phyloP scores from a whole-genome alignment of 1,284 basidiomycete species.

The Cryptococcus sp. region DNA sequence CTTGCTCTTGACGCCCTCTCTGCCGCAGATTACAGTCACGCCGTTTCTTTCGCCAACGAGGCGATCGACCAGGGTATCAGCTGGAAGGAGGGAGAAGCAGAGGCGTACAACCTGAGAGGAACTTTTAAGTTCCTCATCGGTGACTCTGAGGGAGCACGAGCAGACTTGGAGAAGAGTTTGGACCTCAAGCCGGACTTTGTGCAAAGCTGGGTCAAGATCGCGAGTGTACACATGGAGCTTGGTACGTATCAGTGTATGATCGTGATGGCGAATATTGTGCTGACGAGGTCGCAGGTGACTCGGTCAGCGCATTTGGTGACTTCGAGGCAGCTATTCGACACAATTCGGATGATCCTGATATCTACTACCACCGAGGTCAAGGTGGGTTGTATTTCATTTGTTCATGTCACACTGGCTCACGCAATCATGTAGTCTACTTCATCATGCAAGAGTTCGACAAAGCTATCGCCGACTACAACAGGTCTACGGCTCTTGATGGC shows the following conservation, averaged over 20 bases:
- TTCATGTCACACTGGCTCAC: background rate
- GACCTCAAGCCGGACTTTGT: slow-evolving; percentile 73
- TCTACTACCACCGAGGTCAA: slow-evolving; percentile 99
- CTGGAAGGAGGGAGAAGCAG: slow-evolving; percentile 72
- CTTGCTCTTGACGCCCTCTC: slow-evolving; percentile 80
- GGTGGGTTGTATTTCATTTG: slow-evolving; percentile 56
- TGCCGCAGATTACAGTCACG: slow-evolving; percentile 84
- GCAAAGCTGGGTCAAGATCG: slow-evolving; percentile 95
- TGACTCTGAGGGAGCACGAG: slow-evolving; percentile 80
- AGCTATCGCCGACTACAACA: slow-evolving; percentile 87
- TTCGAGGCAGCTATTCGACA: slow-evolving; percentile 87
- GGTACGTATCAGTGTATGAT: slow-evolving; percentile 49
- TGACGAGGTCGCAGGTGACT: slow-evolving; percentile 53
- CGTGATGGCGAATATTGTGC: background rate
- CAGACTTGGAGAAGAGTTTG: slow-evolving; percentile 78
- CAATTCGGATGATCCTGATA: slow-evolving; percentile 86
- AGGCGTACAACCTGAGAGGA: slow-evolving; percentile 89
- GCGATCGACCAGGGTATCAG: slow-evolving; percentile 85
- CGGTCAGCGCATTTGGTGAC: slow-evolving; percentile 79
- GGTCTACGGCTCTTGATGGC: slow-evolving; percentile 69
- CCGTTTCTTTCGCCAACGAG: slow-evolving; percentile 78
- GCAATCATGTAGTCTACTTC: slow-evolving; percentile 72
- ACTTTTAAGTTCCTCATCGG: slow-evolving; percentile 97
- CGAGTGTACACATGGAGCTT: slow-evolving; percentile 96
- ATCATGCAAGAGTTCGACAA: slow-evolving; percentile 88